Evolutionary conservation across 495 filamentous ascomycete species (phyloP).

Genomic region (Rusavskia elegans): DNA sequence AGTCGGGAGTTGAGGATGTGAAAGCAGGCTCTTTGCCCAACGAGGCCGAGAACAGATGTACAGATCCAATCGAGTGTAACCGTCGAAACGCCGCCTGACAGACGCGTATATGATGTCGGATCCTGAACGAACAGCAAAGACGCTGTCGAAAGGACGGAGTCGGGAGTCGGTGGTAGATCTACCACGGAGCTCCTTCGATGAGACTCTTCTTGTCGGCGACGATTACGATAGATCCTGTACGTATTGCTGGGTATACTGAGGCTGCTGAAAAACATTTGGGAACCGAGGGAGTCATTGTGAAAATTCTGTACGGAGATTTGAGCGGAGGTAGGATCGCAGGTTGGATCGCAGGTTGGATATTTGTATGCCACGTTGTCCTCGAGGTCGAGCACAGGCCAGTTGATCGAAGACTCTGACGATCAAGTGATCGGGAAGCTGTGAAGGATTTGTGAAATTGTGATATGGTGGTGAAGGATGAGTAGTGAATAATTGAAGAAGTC

Average conservation of each 20-base stretch:
- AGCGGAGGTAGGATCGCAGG: not conserved
- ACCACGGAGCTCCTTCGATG: constrained; percentile 3
- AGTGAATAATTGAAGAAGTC: not conserved
- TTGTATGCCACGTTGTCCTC: not conserved
- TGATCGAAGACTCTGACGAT: not conserved
- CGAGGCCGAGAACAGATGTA: constrained; percentile 6
- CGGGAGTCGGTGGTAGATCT: constrained; percentile 2
- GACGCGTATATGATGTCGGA: constrained; percentile 4
- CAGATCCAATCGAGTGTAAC: constrained; percentile 15
- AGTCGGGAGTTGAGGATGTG: not conserved
- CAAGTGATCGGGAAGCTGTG: not conserved
- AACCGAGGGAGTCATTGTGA: constrained; percentile 8
- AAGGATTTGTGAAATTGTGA: not conserved
- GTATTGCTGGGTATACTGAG: constrained; percentile 7
- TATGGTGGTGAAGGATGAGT: not conserved
- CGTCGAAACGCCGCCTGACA: constrained; percentile 8
- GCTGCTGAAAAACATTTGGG: not conserved
- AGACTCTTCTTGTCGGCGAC: constrained; percentile 5
- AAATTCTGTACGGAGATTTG: not conserved
- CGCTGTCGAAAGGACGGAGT: constrained; percentile 6
- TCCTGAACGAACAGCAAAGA: constrained; percentile 1
- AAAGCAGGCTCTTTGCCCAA: not conserved
- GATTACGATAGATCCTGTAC: constrained; percentile 12
- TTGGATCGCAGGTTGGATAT: too few relatives aligned
- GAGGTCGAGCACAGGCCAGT: not conserved